Evolutionary conservation across 148 eudicot genomes (phyloP), one percentile per base, ranked within the genome.

Genomic region (Diospyros kaki): DNA sequence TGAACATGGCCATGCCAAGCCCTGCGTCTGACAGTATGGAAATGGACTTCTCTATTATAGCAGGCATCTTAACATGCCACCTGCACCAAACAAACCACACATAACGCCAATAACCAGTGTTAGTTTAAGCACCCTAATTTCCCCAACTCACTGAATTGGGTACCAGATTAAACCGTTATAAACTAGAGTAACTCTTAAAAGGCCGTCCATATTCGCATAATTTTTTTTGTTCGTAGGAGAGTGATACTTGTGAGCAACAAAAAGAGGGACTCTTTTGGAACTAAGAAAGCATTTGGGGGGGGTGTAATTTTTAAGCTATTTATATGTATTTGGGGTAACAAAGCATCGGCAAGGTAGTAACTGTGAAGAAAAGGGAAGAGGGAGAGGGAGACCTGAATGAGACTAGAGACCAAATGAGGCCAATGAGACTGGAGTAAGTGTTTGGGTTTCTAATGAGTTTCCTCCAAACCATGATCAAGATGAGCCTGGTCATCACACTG

Each of bases 1-100:
- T 93, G 87, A 93, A 93, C 98, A 90, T 93, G 69, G 98, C 98
- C 98, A 93, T 93, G 81, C 98, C 98, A 78, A 93, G 93, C 6
- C 98, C 98, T 48, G 98, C 96, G 85, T 93, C 96, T 75, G 98
- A 93, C 84, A 93, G 83, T 77, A 93, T 93, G 1, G 98, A 80
- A 18, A 93, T 93, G 72, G 98, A 93, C 87, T 84, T 79, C 64
- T 91, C 88, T 76, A 93, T 79, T 77, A 93, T 93, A 43, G 89
- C 91, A 84, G 97, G 97, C 97, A 93, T 93, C 80, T 81, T 83
- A 51, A 93, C 75, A 79, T 89, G 69, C 97, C 97, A 93, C 84
- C 97, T 90, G 79, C 77, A 76, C 1, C 6, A 42, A 75, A 72
- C 66, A 48, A 66, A 73, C 65, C 58, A 80, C 17, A 17, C 40